Conservation (phyloP, 2,329 filamentous ascomycete species). For the Diaporthe humulicola region DNA sequence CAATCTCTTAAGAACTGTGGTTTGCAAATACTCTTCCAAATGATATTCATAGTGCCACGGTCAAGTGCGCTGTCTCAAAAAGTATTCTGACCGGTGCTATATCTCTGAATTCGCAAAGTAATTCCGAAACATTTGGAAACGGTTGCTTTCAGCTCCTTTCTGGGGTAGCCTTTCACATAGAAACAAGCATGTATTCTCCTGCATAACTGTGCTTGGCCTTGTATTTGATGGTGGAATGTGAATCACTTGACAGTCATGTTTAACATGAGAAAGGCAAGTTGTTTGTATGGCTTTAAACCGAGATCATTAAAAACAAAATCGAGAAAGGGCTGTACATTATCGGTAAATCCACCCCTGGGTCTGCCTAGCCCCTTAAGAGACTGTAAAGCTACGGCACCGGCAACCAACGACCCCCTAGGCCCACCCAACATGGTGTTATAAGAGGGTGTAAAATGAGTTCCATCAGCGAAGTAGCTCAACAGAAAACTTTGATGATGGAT, state of each 20-base stretch:
- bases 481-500: too few relatives aligned
- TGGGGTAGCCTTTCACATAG: too few relatives aligned
- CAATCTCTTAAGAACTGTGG: background rate
- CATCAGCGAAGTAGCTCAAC: background rate
- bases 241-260: too few relatives aligned
- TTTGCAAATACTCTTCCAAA: background rate
- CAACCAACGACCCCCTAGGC: too few relatives aligned
- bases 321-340: too few relatives aligned
- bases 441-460: background rate
- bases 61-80: background rate
- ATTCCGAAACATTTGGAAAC: background rate
- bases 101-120: background rate
- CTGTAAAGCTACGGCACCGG: too few relatives aligned
- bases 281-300: too few relatives aligned
- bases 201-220: too few relatives aligned
- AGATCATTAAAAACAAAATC: too few relatives aligned
- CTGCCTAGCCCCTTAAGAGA: too few relatives aligned
- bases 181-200: background rate
- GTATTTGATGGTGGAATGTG: background rate
- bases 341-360: too few relatives aligned
- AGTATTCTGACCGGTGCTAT: background rate
- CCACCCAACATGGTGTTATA: background rate
- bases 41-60: background rate
- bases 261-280: too few relatives aligned
- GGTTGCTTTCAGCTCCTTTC: background rate